Base-by-base conservation (phyloP, 2,329 filamentous ascomycete species). In the Verticillium nubilum region DNA sequence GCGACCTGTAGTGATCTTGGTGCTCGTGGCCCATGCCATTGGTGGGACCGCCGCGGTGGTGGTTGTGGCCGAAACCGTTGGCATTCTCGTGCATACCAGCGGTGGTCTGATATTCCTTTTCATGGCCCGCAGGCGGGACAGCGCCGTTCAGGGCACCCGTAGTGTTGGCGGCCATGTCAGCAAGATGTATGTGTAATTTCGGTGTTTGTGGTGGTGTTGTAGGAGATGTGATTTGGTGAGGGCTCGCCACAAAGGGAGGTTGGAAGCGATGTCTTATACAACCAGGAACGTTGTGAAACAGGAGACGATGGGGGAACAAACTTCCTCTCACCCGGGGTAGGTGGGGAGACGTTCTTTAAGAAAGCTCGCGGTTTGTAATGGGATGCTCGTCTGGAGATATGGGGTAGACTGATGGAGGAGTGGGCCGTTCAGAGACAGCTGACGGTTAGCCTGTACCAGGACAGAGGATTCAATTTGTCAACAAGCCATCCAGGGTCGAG, bases 131-230 rank as follows among this genome's bases (percentile, higher is more conserved):
- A 19, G 59, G 59, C 26, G 59, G 31, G 54, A 57, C 26, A 52
- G 52, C 62, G 47, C 42, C 33, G 52, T 58, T 54, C n/a, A 57
- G 47, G 37, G 58, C 47, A 55, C 57, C 33, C 57, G 59, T 19
- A 59, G 37, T 52, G 37, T 28, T 62, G 57, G 42, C 42, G 19
- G 62, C 60, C 62, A 63, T 63, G 29, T n/a, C n/a, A n/a, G n/a
- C n/a, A n/a, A n/a, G n/a, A n/a, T 47, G 60, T 60, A 53, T 37
- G 56, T 25, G 42, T 37, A 35, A 54, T 29, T 9, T 60, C 55
- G 6, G 47, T n/a, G 17, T 5, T n/a, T 29, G 25, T 25, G 10
- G 7, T 25, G 25, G n/a, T n/a, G 19, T 47, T 10, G 19, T 47
- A 12, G 4, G 42, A 10, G 19, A 9, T 23, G n/a, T 23, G 42